Evolutionary conservation across 352 stramenopile genomes (phyloP).

Genomic region (Globisporangium spiculum): DNA sequence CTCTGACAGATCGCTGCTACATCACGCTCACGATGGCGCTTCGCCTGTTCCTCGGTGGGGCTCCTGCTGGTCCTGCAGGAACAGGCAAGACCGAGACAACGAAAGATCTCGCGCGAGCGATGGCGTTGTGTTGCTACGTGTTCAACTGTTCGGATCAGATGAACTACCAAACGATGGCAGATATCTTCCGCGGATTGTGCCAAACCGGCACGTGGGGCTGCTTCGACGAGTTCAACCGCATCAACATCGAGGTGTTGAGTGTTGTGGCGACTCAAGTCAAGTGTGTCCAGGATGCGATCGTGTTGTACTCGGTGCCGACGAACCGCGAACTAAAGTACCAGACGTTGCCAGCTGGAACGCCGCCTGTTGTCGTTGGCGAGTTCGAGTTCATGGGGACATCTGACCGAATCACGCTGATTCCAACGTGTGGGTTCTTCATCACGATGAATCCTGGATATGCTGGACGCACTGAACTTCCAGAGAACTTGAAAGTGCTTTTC

Average conservation of each 20-base stretch:
- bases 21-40: constrained; percentile 97
- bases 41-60: constrained; percentile 94
- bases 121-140: constrained; percentile 86
- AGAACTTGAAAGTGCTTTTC: constrained; percentile 92
- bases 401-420: constrained; percentile 83
- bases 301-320: constrained; percentile 86
- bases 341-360: constrained; percentile 89
- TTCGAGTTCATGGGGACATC: constrained; percentile 88
- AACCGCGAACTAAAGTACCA: constrained; percentile 96
- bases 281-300: constrained; percentile 83
- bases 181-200: constrained; percentile 84
- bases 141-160: constrained; percentile 91
- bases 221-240: constrained; percentile 89
- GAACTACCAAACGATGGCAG: constrained; percentile 89
- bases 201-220: constrained; percentile 87
- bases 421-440: constrained; percentile 92
- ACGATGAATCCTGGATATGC: constrained; percentile 96
- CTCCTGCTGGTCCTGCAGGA: constrained; percentile 90
- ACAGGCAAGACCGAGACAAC: constrained; percentile 91
- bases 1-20: constrained; percentile 96
- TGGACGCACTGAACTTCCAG: constrained; percentile 80
- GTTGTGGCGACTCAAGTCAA: constrained; percentile 87
- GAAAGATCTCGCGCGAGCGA: constrained; percentile 81
- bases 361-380: constrained; percentile 84
- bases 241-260: constrained; percentile 87